Conservation (phyloP, 148 eudicot species). For the Camellia japonica region DNA sequence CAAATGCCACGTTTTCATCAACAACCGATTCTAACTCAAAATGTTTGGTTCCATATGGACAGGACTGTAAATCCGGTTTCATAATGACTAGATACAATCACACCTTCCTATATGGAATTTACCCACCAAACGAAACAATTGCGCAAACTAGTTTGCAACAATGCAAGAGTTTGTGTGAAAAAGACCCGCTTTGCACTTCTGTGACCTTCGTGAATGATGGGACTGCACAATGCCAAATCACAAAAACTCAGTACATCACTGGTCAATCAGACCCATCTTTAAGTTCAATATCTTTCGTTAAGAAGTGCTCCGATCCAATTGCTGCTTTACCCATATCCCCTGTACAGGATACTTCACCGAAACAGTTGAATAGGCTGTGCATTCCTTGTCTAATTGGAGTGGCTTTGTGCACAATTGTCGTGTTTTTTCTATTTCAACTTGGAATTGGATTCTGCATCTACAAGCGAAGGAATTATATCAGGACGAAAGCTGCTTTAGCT, state of each 20-base stretch:
- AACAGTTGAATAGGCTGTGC: slow-evolving; percentile 21
- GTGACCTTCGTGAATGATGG: slow-evolving; percentile 52
- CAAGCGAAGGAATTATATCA: slow-evolving; percentile 29
- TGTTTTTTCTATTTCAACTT: slow-evolving; percentile 38
- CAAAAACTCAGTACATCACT: slow-evolving; percentile 44
- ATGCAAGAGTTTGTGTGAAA: slow-evolving; percentile 41
- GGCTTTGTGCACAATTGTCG: slow-evolving; percentile 33
- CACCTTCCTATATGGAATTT: slow-evolving; percentile 49
- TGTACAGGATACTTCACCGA: slow-evolving; percentile 5
- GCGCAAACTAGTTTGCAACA: slow-evolving; percentile 32
- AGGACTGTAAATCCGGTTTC: slow-evolving; percentile 45
- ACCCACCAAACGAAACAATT: slow-evolving; percentile 49
- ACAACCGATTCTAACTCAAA: slow-evolving; percentile 24
- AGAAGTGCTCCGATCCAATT: slow-evolving; percentile 53
- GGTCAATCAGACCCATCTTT: slow-evolving; percentile 49
- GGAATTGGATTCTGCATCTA: slow-evolving; percentile 42
- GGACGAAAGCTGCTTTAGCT: slow-evolving; percentile 29
- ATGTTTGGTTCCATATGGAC: slow-evolving; percentile 45
- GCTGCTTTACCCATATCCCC: slow-evolving; percentile 39
- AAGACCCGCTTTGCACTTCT: slow-evolving; percentile 54
- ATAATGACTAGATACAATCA: slow-evolving; percentile 42
- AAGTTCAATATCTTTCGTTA: slow-evolving; percentile 47
- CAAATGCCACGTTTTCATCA: slow-evolving; percentile 42
- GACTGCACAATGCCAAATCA: slow-evolving; percentile 43
- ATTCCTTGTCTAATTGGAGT: slow-evolving; percentile 46